A percentile compares a stretch with the other conserved stretches of the same genome.
These are phyloP conservation scores for Didymella segeticola DNA, from an alignment of 2,329 filamentous ascomycete species.

Conservation along the genomic window DNA sequence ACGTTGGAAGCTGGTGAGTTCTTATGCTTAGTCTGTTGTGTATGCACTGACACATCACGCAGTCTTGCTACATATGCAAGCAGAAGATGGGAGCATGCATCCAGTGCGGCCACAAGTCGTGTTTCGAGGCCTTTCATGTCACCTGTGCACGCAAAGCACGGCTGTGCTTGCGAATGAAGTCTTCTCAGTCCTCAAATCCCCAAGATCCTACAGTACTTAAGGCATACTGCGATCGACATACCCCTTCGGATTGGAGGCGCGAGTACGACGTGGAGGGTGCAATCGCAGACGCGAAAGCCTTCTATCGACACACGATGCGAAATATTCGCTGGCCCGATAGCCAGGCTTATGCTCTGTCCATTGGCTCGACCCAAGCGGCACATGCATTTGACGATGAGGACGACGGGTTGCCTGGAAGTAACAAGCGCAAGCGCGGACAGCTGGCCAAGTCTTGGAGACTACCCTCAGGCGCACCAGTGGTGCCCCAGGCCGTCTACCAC, in stretches of 20 bases:
- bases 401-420: slow-evolving; percentile 60
- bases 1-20: slow-evolving; percentile 77
- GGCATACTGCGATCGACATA: slow-evolving; percentile 95
- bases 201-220: slow-evolving; percentile 85
- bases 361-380: slow-evolving; percentile 72
- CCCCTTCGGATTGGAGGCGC: slow-evolving; percentile 83
- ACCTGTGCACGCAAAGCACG: slow-evolving; percentile 90
- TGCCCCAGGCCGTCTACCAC: slow-evolving; percentile 86
- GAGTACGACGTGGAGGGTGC: slow-evolving; percentile 84
- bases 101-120: slow-evolving; percentile 96
- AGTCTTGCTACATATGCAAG: slow-evolving; percentile 91
- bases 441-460: slow-evolving; percentile 82
- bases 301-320: slow-evolving; percentile 88
- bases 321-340: slow-evolving; percentile 91
- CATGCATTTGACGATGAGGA: slow-evolving; percentile 60
- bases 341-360: slow-evolving; percentile 79
- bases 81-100: slow-evolving; percentile 99
- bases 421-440: slow-evolving; percentile 63
- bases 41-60: slow-evolving; percentile 25
- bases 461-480: slow-evolving; percentile 91
- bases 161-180: slow-evolving; percentile 96
- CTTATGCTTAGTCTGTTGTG: not conserved
- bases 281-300: slow-evolving; percentile 82
- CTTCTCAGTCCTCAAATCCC: slow-evolving; percentile 77
- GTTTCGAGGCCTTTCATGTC: slow-evolving; percentile 96